Conservation (phyloP, 768 basidiomycete genomes). For the Tricholoma sp. region DNA sequence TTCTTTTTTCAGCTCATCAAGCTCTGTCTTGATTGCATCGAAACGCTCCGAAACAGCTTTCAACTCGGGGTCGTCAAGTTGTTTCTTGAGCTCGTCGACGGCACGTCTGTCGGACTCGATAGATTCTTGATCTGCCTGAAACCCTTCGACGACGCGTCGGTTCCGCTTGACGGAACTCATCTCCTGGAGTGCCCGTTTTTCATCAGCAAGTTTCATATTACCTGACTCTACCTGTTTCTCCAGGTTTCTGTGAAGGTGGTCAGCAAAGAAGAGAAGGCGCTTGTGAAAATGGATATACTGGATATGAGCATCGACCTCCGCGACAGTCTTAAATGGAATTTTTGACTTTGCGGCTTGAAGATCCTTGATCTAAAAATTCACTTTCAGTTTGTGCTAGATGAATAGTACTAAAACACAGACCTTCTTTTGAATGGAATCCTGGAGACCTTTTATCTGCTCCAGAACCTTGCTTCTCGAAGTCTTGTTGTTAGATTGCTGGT, state of each 20-base stretch:
- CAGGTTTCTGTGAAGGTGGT: slow-evolving; percentile 48
- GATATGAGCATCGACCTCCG: slow-evolving; percentile 84
- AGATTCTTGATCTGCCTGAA: slow-evolving; percentile 70
- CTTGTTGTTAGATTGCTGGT: slow-evolving; percentile 76
- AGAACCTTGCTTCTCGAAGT: slow-evolving; percentile 58
- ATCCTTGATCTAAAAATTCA: slow-evolving; percentile 64
- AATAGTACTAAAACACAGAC: slow-evolving; percentile 29
- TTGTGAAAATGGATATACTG: slow-evolving; percentile 44
- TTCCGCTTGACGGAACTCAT: slow-evolving; percentile 69
- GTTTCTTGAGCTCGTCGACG: slow-evolving; percentile 75
- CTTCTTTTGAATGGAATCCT: slow-evolving; percentile 81
- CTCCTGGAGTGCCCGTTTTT: slow-evolving; percentile 92
- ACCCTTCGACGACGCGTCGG: slow-evolving; percentile 73
- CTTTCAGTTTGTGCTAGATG: neutral
- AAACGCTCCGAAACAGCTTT: slow-evolving; percentile 79
- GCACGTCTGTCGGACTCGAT: slow-evolving; percentile 74
- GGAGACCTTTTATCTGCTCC: slow-evolving; percentile 73
- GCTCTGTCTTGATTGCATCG: slow-evolving; percentile 76
- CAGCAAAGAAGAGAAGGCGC: slow-evolving; percentile 6
- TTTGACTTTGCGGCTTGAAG: slow-evolving; percentile 79
- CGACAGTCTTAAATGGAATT: slow-evolving; percentile 70
- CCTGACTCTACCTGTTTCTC: slow-evolving; percentile 93
- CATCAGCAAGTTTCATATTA: slow-evolving; percentile 85
- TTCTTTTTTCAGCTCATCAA: slow-evolving; percentile 83
- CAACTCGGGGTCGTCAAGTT: slow-evolving; percentile 87